Evolutionary conservation across 2,329 filamentous ascomycete genomes (phyloP).

Genomic region (Hypomyces perniciosus): DNA sequence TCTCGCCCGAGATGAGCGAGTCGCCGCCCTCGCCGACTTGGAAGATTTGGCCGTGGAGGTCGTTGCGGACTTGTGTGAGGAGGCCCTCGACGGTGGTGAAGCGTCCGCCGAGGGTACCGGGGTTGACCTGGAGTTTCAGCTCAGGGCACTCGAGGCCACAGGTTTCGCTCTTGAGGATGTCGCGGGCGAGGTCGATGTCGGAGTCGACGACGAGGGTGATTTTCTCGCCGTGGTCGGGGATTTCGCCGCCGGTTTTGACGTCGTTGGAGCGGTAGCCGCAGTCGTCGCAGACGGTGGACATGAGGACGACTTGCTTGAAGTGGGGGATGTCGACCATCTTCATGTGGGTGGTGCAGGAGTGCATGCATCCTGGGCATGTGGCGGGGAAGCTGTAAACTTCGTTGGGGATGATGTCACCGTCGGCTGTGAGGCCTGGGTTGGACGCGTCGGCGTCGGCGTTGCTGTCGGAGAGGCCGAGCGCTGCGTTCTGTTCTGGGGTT

Average conservation of each 20-base stretch:
- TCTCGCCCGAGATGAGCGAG: conserved; percentile 62
- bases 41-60: conserved; percentile 84
- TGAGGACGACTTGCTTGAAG: conserved; percentile 95
- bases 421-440: conserved; percentile 44
- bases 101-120: conserved; percentile 87
- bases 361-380: conserved; percentile 84
- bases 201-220: conserved; percentile 71
- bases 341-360: conserved; percentile 86
- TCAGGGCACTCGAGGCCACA: conserved; percentile 84
- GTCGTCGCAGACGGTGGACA: conserved; percentile 85
- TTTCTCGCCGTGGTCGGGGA: conserved; percentile 77
- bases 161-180: conserved; percentile 94
- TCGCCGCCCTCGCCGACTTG: conserved; percentile 66
- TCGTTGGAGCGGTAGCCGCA: conserved; percentile 96
- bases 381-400: conserved; percentile 91
- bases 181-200: conserved; percentile 71
- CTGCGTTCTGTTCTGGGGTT: conserved; percentile 78
- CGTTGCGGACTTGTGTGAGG: conserved; percentile 84
- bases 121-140: conserved; percentile 79
- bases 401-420: conserved; percentile 83
- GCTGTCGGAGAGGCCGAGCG: conserved; percentile 68
- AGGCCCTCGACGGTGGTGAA: conserved; percentile 97
- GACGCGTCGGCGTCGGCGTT: conserved; percentile 46
- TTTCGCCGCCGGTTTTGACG: conserved; percentile 92
- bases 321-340: conserved; percentile 98